A percentile compares a stretch with the other conserved stretches of the same genome.
Conservation (phyloP, 371 early-diverging fungal species). For the Basidiobolus meristosporus region DNA sequence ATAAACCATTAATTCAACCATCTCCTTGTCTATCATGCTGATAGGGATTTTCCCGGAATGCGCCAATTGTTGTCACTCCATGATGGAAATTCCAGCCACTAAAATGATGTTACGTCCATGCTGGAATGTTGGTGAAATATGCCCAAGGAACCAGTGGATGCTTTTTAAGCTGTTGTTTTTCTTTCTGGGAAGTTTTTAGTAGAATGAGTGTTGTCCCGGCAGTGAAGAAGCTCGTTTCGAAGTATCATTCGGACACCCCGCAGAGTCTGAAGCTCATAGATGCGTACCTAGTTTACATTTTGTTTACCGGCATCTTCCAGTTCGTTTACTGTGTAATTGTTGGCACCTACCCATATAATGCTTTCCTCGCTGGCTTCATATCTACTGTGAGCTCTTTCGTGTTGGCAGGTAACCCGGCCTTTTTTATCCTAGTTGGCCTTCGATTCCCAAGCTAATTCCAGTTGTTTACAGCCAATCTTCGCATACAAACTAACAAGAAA, state of each 20-base stretch:
- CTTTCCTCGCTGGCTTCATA: slow-evolving; percentile 88
- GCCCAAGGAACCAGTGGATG: no score
- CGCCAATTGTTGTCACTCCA: no score
- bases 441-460: not conserved
- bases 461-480: slow-evolving; percentile 19
- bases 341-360: slow-evolving; percentile 92
- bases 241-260: slow-evolving; percentile 29
- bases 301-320: slow-evolving; percentile 72
- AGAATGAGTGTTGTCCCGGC: no score
- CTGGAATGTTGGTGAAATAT: no score
- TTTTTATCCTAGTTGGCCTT: not conserved
- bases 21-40: no score
- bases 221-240: not conserved
- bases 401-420: slow-evolving; percentile 45
- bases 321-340: slow-evolving; percentile 66
- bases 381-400: slow-evolving; percentile 84
- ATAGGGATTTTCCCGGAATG: no score
- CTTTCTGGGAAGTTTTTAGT: no score
- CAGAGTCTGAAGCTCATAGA: slow-evolving; percentile 73
- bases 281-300: slow-evolving; percentile 70
- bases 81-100: no score
- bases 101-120: no score
- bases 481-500: slow-evolving; percentile 55
- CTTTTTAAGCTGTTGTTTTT: no score
- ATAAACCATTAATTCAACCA: no score